These are phyloP conservation scores for Mycena polygramma DNA, from an alignment of 768 basidiomycete genomes.

Conservation along the genomic window DNA sequence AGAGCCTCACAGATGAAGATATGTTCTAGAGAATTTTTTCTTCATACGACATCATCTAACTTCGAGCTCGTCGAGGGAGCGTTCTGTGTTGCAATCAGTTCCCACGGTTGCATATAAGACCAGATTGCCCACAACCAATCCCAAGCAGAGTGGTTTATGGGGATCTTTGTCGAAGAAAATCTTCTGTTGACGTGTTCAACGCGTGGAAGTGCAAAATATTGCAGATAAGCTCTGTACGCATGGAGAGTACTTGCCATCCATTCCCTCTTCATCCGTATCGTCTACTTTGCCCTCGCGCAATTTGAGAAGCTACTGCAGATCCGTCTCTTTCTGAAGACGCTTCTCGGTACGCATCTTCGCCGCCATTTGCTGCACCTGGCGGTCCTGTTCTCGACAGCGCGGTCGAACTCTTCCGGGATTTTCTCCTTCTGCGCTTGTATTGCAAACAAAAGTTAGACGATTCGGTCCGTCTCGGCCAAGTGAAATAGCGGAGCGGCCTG, in stretches of 20 bases:
- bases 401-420: slow-evolving; percentile 89
- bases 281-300: slow-evolving; percentile 73
- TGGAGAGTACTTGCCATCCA: slow-evolving; percentile 82
- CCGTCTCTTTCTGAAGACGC: slow-evolving; percentile 81
- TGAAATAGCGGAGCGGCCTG: slow-evolving; percentile 72
- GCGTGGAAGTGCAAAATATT: too few species aligned
- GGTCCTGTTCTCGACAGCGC: slow-evolving; percentile 86
- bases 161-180: too few species aligned
- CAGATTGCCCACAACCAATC: too few species aligned
- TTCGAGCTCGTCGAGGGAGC: too few species aligned
- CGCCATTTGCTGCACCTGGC: slow-evolving; percentile 91
- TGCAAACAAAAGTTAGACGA: slow-evolving; percentile 91
- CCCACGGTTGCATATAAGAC: too few species aligned
- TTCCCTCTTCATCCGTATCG: slow-evolving; percentile 77
- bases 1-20: too few species aligned
- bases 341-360: slow-evolving; percentile 89
- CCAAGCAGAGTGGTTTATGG: too few species aligned
- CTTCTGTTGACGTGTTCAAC: too few species aligned
- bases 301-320: slow-evolving; percentile 73
- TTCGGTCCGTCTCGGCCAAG: slow-evolving; percentile 76
- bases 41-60: too few species aligned
- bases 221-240: too few species aligned
- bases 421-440: slow-evolving; percentile 80
- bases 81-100: too few species aligned
- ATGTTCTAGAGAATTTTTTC: too few species aligned